phyloP scores from a whole-genome alignment of 2,329 filamentous ascomycete genomes.

The Ascochyta fabae region DNA sequence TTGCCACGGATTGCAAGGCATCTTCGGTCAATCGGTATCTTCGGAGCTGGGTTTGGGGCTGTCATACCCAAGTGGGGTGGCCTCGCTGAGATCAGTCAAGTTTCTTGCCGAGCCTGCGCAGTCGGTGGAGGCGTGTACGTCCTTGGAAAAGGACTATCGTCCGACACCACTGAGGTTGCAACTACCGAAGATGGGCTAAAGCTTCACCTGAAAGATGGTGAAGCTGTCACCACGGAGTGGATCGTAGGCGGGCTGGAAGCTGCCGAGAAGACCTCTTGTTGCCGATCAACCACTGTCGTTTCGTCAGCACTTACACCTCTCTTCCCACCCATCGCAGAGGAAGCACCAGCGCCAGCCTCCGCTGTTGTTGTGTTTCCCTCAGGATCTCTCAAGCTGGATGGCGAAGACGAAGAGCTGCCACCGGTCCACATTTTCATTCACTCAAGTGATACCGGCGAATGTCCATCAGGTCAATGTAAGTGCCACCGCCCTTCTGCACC shows the following conservation, averaged over 20 bases:
- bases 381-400: conserved; percentile 56
- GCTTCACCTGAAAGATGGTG: conserved; percentile 63
- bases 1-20: conserved; percentile 78
- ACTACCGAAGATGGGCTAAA: conserved; percentile 40
- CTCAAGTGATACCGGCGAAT: conserved; percentile 91
- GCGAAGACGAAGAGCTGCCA: conserved; percentile 36
- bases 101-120: conserved; percentile 86
- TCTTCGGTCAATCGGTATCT: conserved; percentile 82
- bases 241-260: conserved; percentile 55
- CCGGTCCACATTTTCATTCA: conserved; percentile 73
- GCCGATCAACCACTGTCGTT: conserved; percentile 72
- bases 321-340: conserved; percentile 76
- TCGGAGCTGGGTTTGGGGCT: conserved; percentile 87
- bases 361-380: conserved; percentile 72
- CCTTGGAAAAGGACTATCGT: conserved; percentile 70
- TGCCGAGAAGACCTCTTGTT: conserved; percentile 45
- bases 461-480: conserved; percentile 89
- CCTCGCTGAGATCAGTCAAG: conserved; percentile 85
- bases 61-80: conserved; percentile 95
- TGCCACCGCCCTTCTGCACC: conserved; percentile 41
- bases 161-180: conserved; percentile 4
- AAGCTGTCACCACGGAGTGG: conserved; percentile 62
- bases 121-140: conserved; percentile 93
- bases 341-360: conserved; percentile 75
- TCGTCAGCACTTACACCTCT: conserved; percentile 68